phyloP scores from a whole-genome alignment of 345 rosid species.

The Gossypium raimondii region DNA sequence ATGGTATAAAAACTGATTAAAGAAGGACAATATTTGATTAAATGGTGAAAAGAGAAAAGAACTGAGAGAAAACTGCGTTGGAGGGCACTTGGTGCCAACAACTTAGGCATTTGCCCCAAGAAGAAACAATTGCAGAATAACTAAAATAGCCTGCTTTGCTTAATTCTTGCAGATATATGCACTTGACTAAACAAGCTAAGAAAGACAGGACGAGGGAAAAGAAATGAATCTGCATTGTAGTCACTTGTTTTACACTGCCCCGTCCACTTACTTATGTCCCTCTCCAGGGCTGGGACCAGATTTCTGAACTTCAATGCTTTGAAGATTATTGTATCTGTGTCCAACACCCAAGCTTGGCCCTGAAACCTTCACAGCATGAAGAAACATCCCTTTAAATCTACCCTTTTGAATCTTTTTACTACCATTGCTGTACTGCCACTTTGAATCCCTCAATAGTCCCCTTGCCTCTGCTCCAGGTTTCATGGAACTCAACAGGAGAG shows the following conservation, averaged over 20 bases:
- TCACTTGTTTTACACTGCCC: constrained; percentile 20
- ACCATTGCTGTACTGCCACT: not conserved
- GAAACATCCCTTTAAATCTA: not conserved
- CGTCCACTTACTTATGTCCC: constrained; percentile 26
- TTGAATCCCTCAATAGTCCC: constrained; percentile 4
- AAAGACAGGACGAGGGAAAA: not conserved
- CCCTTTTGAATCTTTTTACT: not conserved
- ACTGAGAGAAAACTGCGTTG: not conserved
- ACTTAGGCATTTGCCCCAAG: not conserved
- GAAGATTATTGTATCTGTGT: constrained; percentile 13
- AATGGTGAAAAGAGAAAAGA: too few species aligned
- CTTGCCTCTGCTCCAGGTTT: constrained; percentile 23
- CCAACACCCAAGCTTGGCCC: constrained; percentile 43
- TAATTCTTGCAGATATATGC: not conserved
- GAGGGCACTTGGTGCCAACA: not conserved
- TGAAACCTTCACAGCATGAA: constrained; percentile 20
- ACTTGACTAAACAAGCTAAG: not conserved
- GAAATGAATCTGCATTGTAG: not conserved
- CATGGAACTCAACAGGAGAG: constrained; percentile 12
- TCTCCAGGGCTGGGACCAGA: constrained; percentile 51
- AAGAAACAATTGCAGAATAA: not conserved
- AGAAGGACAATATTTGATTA: too few species aligned
- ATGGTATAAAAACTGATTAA: too few species aligned
- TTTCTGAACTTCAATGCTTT: not conserved
- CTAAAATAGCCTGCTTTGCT: not conserved